Percentiles rank a stretch among this genome's conserved stretches.
These are phyloP conservation scores for Pontederia paniculata DNA, from an alignment of 176 grass and related monocot species.

Conservation along the genomic window DNA sequence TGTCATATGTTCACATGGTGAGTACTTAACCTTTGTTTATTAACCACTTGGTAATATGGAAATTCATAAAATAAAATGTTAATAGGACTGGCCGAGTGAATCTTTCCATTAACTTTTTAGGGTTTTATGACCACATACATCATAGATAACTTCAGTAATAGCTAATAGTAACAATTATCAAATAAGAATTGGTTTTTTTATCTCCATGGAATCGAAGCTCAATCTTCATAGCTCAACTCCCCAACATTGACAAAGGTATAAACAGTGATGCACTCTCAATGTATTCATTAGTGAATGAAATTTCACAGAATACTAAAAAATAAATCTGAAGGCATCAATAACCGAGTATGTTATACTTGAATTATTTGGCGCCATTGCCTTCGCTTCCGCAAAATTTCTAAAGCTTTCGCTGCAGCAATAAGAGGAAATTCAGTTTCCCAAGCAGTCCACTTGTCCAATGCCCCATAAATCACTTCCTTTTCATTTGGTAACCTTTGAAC, in stretches of 20 bases:
- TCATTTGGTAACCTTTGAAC: slow-evolving; percentile 64
- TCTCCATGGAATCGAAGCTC: no score
- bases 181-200: no score
- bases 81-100: no score
- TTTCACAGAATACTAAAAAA: not conserved
- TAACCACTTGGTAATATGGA: slow-evolving; percentile 81
- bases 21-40: slow-evolving; percentile 82
- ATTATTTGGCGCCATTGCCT: slow-evolving; percentile 66
- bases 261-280: no score
- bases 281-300: no score
- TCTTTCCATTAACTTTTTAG: no score
- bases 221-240: no score
- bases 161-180: no score
- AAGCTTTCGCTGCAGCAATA: slow-evolving; percentile 66
- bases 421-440: slow-evolving; percentile 76
- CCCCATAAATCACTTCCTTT: slow-evolving; percentile 59
- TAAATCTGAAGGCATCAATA: not conserved
- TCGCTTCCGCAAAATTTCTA: slow-evolving; percentile 56
- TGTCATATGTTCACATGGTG: slow-evolving; percentile 75
- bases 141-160: no score
- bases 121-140: no score
- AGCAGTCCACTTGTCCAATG: slow-evolving; percentile 82
- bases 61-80: no score
- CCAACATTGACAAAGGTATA: no score
- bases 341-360: slow-evolving; percentile 27